Percentiles rank a stretch among this genome's conserved stretches.
Conservation (phyloP, 2,329 filamentous ascomycete species). For the Elsinoe arachidis region DNA sequence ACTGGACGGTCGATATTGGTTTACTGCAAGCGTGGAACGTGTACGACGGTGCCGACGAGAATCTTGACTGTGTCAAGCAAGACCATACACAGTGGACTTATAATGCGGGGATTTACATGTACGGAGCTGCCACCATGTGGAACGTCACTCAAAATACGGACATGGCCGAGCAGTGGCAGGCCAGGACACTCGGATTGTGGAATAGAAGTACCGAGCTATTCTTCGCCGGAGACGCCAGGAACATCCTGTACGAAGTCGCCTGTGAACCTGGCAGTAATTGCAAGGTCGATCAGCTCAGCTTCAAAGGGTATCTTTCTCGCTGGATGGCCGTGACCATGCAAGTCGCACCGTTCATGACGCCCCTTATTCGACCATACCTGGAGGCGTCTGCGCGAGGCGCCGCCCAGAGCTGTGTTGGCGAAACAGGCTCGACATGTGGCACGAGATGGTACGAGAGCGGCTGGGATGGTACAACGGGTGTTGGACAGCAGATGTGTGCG, state of each 20-base stretch:
- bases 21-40: slow-evolving; percentile 50
- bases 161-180: slow-evolving; percentile 18
- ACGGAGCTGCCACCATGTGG: slow-evolving; percentile 41
- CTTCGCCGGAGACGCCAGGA: slow-evolving; percentile 37
- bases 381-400: slow-evolving; percentile 45
- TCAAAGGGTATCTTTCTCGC: slow-evolving; percentile 59
- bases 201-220: slow-evolving; percentile 39
- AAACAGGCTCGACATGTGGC: slow-evolving; percentile 33
- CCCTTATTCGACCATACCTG: slow-evolving; percentile 39
- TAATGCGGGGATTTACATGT: slow-evolving; percentile 55
- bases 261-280: slow-evolving; percentile 57
- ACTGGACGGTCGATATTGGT: slow-evolving; percentile 51
- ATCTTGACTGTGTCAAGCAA: slow-evolving; percentile 42
- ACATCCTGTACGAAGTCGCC: slow-evolving; percentile 56
- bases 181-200: slow-evolving; percentile 15
- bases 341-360: slow-evolving; percentile 30
- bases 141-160: slow-evolving; percentile 22
- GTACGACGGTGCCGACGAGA: slow-evolving; percentile 47
- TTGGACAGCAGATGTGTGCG: slow-evolving; percentile 47
- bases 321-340: slow-evolving; percentile 36
- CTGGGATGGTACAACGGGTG: slow-evolving; percentile 39
- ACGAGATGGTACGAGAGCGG: slow-evolving; percentile 31
- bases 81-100: slow-evolving; percentile 56
- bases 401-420: slow-evolving; percentile 43
- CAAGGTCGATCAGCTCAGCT: slow-evolving; percentile 62